Base-by-base conservation (phyloP, 768 basidiomycete species). In the Naganishia randhawae region DNA sequence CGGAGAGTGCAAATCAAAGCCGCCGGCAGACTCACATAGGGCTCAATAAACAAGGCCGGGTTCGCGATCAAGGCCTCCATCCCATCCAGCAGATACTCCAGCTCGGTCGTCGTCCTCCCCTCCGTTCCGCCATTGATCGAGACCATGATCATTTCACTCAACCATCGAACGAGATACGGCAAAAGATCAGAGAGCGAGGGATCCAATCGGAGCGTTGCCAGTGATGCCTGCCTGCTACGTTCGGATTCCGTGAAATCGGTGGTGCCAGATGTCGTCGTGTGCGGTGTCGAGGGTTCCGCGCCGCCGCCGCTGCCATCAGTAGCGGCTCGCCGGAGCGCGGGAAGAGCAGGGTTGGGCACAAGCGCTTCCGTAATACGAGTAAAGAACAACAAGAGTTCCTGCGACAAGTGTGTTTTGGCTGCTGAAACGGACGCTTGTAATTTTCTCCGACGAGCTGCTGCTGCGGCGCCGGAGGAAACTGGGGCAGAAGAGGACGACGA, bases 311-410 rank as follows among this genome's bases (percentile, higher is more conserved):
- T 67, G 13, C n/a, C 41, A 3, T 35, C 32, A 50, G 42, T 39
- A 27, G 50, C 35, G 3, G 50, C 31, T 17, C 22, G 57, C 27
- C 57, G 35, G 8, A 61, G 37, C 13, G 67, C 31, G 2, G 57
- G n/a, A 14, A 68, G 67, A 3, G 67, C 42, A 53, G 65, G 55
- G 22, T 68, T 62, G 8, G 91, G 91, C 2, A 93, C 82, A 3
- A 96, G 84, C 17, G 90, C 89, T 4, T 87, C 84, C 0, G 92
- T 96, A 63, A 99, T 86, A 6, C 95, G 87, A 1, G 89, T 87
- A 75, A 97, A 98, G 78, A 98, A 97, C 2, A 98, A 82, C 78
- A 97, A 93, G 39, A 99, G 83, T 80, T 98, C 96, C 72, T 90
- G 85, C 32, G 93, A 95, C 17, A 99, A 84, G 13, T 92, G 90